Evolutionary conservation across 2,329 filamentous ascomycete genomes (phyloP), one percentile per base, ranked within the genome.

Genomic region (Ceratocystis ficicola): DNA sequence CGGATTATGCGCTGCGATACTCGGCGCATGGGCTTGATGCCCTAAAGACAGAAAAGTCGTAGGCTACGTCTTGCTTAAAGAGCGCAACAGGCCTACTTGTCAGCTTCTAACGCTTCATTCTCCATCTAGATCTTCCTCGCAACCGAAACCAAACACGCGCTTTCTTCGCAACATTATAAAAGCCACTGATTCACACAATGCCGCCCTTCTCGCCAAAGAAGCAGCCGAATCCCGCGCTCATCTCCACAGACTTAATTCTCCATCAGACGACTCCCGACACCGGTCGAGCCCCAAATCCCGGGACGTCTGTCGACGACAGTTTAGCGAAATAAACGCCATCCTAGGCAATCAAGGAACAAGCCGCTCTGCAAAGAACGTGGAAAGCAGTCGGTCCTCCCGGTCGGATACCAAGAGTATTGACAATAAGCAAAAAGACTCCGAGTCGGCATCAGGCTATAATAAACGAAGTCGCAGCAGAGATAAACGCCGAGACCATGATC

Each of bases 111-210:
- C n/a, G 22, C 5, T 32, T 46, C 50, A 41, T 57, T 28, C 22
- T 63, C 64, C 69, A 63, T 67, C 66, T 68, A 32, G 52, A 3
- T 65, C 65, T 44, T 44, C 66, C 32, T 48, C 59, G 5, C 63
- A 67, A 44, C 90, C 89, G 0, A 96, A 93, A 73, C 92, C 93
- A 2, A 97, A 99, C 72, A 96, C 89, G 0, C 83, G 88, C 44
- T 97, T 97, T 73, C 77, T 99, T 52, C 86, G 86, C 67, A 88
- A 94, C 71, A 89, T 97, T 66, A 90, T 99, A 68, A 88, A 87
- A 69, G 88, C 94, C 70, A 95, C 90, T 7, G 88, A 95, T 71
- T 87, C 76, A 65, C 93, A 99, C 76, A 99, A 99, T 80, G 85
- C 88, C 28, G 88, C 90, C 0, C 79, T 97, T 36, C 83, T 90